Evolutionary conservation across 805 yeast species (phyloP), one percentile per base, ranked within the genome.

Genomic region (Wickerhamiella parazyma): DNA sequence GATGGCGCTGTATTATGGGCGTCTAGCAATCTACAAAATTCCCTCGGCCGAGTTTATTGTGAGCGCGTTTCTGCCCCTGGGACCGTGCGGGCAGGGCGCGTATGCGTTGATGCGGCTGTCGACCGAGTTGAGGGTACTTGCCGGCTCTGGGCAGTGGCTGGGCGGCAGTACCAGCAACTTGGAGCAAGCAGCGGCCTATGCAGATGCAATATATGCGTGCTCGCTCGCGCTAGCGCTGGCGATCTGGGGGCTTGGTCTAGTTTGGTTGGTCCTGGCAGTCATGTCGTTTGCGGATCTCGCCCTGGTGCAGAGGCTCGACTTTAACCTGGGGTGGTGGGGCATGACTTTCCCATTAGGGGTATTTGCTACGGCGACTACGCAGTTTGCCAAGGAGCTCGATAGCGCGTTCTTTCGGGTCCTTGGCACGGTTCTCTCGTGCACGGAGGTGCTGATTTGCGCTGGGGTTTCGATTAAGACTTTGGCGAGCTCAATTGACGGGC

Each of bases 281-380:
- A 37, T 61, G 1, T 55, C 67, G 19, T 59, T 65, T 1, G n/a
- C 12, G 6, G 31, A 28, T n/a, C 12, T 28, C 16, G 31, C 31
- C 16, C 31, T 28, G 3, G 31, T 28, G 16, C 8, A 60, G 1
- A 50, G 55, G 19, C 54, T 56, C 26, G 69, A 69, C 26, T 77
- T 75, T 63, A 63, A 66, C 22, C 67, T 68, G 49, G 69, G 73
- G 1, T 75, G 76, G 75, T 82, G 95, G 95, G 76, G 86, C n/a
- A 72, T 81, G 67, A 81, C 95, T 49, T 86, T 86, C 77, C 95
- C 95, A 3, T 54, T 85, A 52, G 95, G 95, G 2, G 83, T 93
- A 0, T 76, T 82, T 79, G 67, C 79, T 0, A 57, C 80, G 11
- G 74, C 84, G 2, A 69, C 74, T 46, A 59, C 66, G 7, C 71